Evolutionary conservation across 805 yeast genomes (phyloP).

Genomic region (Yamadazyma scolyti): DNA sequence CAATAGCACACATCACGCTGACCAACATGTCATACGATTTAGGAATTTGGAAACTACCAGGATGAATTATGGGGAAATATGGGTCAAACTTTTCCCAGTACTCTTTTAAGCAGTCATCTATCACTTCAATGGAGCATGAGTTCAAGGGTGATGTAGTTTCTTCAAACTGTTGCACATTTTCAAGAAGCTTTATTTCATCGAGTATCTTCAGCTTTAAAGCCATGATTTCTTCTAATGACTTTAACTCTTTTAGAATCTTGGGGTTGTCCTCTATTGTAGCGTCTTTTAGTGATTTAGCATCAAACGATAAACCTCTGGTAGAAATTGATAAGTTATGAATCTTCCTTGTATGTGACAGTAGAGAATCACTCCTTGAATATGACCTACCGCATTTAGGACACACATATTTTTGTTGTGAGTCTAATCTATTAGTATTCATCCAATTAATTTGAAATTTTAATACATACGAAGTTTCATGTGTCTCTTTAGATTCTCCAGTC

Average conservation of each 20-base stretch:
- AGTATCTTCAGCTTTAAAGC: too few species aligned
- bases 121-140: background rate
- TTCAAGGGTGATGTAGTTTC: too few species aligned
- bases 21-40: background rate
- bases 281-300: too few species aligned
- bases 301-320: too few species aligned
- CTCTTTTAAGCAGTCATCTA: background rate
- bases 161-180: too few species aligned
- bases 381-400: conserved; percentile 1
- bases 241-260: too few species aligned
- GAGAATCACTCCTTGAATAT: conserved; percentile 1
- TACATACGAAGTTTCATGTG: conserved; percentile 2
- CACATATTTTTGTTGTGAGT: background rate
- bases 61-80: conserved; percentile 1
- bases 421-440: background rate
- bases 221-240: too few species aligned
- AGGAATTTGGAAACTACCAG: background rate
- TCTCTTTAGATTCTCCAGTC: conserved; percentile 1
- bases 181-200: too few species aligned
- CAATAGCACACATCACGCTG: conserved; percentile 1
- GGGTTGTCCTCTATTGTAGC: too few species aligned
- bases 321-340: too few species aligned
- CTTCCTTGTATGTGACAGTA: background rate
- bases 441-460: too few species aligned
- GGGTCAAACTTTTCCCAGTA: conserved; percentile 2